Evolutionary conservation across 129 eudicot species (phyloP), one percentile per base, ranked within the genome.

Genomic region (Calendula officinalis): DNA sequence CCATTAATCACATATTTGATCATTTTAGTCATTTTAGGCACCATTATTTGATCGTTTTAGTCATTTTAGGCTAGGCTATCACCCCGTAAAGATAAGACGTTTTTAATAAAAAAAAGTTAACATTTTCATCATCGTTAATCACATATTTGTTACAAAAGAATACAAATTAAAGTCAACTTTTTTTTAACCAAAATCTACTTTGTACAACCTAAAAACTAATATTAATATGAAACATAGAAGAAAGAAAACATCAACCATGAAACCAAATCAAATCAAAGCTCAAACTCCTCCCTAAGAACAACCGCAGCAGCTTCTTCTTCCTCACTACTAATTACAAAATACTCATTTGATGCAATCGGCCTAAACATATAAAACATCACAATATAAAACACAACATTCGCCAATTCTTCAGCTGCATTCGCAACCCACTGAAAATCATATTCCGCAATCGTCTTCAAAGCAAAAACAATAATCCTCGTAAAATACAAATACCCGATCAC

Each of bases 331-430:
- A 81, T 48, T 34, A 72, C 76, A 56, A 65, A 59, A 48, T 81
- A 84, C 40, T 81, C 75, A 40, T 78, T 77, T 22, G 76, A 60
- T 30, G 69, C 84, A 30, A 33, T 76, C 0, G 86, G 91, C 40
- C 82, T 66, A 52, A 84, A 81, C 73, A 80, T 62, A 56, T 71
- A 77, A 64, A 66, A 81, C 84, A 84, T 76, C 13, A 60, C 74
- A 1, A 60, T 11, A 57, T 75, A 81, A 12, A 84, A 84, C 48
- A 38, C 64, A 5, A 81, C 15, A 7, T 78, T 67, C 34, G 73
- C 71, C 4, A 66, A 6, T 69, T 83, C 90, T 44, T 78, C 60
- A 1, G 75, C 64, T 11, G 67, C 76, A 17, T 14, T 57, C 11
- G 75, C 70, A 74, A 72, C 39, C 78, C 85, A 77, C 9, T 64